phyloP scores from a whole-genome alignment of 2,329 filamentous ascomycete species.

The Pestalotiopsis sp. region DNA sequence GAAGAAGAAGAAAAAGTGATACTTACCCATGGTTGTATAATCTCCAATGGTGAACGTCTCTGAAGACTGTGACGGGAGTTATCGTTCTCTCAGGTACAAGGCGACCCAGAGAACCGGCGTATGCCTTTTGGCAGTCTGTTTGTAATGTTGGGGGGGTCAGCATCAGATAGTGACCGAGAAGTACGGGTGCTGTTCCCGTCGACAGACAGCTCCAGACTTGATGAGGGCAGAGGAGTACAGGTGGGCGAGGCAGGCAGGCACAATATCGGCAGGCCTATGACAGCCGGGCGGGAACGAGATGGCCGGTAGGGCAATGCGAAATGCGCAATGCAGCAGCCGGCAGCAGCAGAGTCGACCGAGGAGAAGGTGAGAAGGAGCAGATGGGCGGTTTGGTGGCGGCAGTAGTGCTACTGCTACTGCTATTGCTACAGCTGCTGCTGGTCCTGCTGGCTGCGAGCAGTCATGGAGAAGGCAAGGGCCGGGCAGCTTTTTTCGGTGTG shows the following conservation, averaged over 20 bases:
- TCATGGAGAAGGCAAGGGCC: background rate
- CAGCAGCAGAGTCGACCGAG: background rate
- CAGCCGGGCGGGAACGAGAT: background rate
- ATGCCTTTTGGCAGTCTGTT: background rate
- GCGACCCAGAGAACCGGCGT: constrained; percentile 1
- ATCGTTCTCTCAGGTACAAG: background rate
- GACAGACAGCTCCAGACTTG: background rate
- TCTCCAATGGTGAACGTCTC: background rate
- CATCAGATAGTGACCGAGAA: constrained; percentile 9
- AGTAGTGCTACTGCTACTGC: background rate
- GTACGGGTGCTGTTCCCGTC: constrained; percentile 13
- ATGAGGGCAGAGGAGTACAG: constrained; percentile 4
- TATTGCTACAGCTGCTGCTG: background rate
- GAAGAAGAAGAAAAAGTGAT: background rate
- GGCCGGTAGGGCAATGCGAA: background rate
- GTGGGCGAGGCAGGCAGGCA: constrained; percentile 5
- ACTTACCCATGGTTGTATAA: constrained; percentile 16
- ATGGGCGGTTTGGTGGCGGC: background rate
- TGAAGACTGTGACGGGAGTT: constrained; percentile 8
- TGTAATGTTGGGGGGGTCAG: constrained; percentile 11
- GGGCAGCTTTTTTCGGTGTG: background rate
- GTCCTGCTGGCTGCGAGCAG: background rate
- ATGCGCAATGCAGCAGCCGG: background rate
- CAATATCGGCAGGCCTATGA: background rate
- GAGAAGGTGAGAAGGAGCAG: background rate